Percentiles rank a stretch among this genome's conserved stretches.
Conservation (phyloP, 1,284 basidiomycete species). For the Cryptococcus neoformans region DNA sequence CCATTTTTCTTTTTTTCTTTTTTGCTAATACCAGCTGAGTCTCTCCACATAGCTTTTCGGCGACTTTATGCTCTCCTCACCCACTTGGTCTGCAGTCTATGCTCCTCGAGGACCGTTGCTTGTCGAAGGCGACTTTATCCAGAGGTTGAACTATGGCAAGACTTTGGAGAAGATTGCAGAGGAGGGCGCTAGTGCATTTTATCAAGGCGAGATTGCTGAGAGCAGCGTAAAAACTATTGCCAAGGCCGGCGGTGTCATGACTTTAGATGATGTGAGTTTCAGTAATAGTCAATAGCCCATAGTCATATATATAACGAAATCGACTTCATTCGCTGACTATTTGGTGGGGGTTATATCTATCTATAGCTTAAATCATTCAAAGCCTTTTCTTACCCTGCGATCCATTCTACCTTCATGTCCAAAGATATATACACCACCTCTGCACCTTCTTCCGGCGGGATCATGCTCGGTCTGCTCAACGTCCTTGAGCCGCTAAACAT, state of each 20-base stretch:
- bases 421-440: slow-evolving; percentile 78
- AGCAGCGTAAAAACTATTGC: slow-evolving; percentile 38
- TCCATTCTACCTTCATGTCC: slow-evolving; percentile 70
- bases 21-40: slow-evolving; percentile 1
- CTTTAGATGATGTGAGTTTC: slow-evolving; percentile 38
- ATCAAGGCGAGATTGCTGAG: slow-evolving; percentile 44
- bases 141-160: slow-evolving; percentile 56
- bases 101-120: slow-evolving; percentile 72
- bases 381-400: slow-evolving; percentile 67
- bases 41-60: slow-evolving; percentile 43
- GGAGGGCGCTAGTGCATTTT: slow-evolving; percentile 43
- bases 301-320: not conserved
- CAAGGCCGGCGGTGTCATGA: slow-evolving; percentile 41
- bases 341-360: not conserved
- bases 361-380: slow-evolving; percentile 54
- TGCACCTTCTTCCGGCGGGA: slow-evolving; percentile 63
- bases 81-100: slow-evolving; percentile 76
- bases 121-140: slow-evolving; percentile 69
- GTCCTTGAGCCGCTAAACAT: slow-evolving; percentile 39
- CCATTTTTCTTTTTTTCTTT: not conserved
- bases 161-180: slow-evolving; percentile 44
- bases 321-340: not conserved
- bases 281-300: not conserved
- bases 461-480: slow-evolving; percentile 45
- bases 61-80: slow-evolving; percentile 66